Conservation (phyloP, 495 filamentous ascomycete genomes). For the Xylaria telfairii region DNA sequence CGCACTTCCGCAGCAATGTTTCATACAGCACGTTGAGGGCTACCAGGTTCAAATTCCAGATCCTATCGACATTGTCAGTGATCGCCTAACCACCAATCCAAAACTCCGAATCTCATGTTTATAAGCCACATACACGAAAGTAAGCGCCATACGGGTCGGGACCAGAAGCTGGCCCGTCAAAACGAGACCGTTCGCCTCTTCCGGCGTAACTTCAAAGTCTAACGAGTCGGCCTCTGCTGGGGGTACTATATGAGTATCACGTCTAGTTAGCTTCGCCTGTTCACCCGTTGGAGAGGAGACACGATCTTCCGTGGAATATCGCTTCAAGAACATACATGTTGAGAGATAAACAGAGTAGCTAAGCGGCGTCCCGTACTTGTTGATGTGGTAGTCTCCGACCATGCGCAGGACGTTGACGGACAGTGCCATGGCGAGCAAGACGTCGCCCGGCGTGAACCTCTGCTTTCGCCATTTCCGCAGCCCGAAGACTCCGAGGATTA, state of each 20-base stretch:
- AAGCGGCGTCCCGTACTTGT: slow-evolving; percentile 23
- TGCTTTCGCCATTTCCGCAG: slow-evolving; percentile 6
- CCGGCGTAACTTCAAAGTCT: not conserved
- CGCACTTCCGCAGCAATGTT: not conserved
- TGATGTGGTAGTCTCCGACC: slow-evolving; percentile 12
- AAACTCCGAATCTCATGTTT: not conserved
- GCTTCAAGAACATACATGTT: not conserved
- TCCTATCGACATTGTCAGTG: not conserved
- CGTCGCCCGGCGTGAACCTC: not conserved
- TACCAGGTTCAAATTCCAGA: slow-evolving; percentile 19
- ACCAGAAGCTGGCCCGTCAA: slow-evolving; percentile 12
- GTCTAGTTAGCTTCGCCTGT: not conserved
- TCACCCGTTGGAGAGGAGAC: not conserved
- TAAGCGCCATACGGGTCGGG: not conserved
- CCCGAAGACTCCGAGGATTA: not conserved
- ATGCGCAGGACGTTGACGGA: slow-evolving; percentile 3
- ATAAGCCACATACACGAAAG: slow-evolving; percentile 3
- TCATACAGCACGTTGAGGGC: not conserved
- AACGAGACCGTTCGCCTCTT: not conserved
- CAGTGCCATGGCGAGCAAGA: slow-evolving; percentile 12
- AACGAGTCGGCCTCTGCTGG: not conserved
- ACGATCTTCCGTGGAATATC: not conserved
- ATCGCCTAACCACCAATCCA: not conserved
- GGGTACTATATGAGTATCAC: not conserved
- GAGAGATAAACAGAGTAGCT: not conserved